Percentiles rank a stretch among this genome's conserved stretches.
phyloP scores from a whole-genome alignment of 495 filamentous ascomycete species.

The Neurospora africana region DNA sequence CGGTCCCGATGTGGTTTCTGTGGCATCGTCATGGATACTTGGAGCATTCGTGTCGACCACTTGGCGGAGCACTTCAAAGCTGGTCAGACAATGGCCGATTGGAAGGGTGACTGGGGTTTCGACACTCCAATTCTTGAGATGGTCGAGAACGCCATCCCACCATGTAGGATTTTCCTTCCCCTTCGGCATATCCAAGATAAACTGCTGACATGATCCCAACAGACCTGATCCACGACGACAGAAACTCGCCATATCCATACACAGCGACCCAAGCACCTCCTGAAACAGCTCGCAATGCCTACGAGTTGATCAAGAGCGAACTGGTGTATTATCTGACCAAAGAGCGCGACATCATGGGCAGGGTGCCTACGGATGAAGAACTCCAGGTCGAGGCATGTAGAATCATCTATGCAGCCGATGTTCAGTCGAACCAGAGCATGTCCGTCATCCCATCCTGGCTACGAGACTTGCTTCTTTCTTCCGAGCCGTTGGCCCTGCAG shows the following conservation, averaged over 20 bases:
- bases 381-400: slow-evolving; percentile 33
- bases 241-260: slow-evolving; percentile 38
- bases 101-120: slow-evolving; percentile 67
- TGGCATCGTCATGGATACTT: slow-evolving; percentile 46
- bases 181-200: background rate
- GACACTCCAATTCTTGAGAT: slow-evolving; percentile 45
- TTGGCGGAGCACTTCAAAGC: slow-evolving; percentile 59
- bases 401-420: slow-evolving; percentile 31
- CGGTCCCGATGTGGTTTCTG: slow-evolving; percentile 67
- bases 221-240: slow-evolving; percentile 48
- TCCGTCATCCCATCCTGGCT: slow-evolving; percentile 36
- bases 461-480: slow-evolving; percentile 40
- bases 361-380: slow-evolving; percentile 29
- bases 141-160: slow-evolving; percentile 58
- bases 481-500: slow-evolving; percentile 22
- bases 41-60: slow-evolving; percentile 54
- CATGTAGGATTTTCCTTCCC: slow-evolving; percentile 32
- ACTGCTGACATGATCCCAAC: slow-evolving; percentile 4
- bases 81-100: slow-evolving; percentile 56
- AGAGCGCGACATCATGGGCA: slow-evolving; percentile 17
- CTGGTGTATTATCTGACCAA: slow-evolving; percentile 31
- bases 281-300: slow-evolving; percentile 32
- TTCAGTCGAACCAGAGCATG: slow-evolving; percentile 15
- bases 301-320: slow-evolving; percentile 42
- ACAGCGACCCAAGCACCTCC: slow-evolving; percentile 26